Conservation (phyloP, 768 basidiomycete species). For the Trametes villosa region DNA sequence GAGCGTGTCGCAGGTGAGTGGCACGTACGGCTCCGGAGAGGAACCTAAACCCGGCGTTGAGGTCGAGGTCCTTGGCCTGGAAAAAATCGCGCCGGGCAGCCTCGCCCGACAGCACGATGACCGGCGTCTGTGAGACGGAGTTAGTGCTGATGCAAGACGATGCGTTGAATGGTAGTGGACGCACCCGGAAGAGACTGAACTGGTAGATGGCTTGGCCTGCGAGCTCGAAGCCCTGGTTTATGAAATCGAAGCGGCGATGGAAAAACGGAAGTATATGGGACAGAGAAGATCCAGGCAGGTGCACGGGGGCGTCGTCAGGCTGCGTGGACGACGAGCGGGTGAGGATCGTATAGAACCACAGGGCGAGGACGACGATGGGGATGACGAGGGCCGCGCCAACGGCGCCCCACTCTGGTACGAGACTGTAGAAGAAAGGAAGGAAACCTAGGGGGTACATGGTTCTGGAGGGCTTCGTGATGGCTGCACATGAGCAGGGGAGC, state of each 20-base stretch:
- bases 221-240: slow-evolving; percentile 71
- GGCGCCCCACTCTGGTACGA: slow-evolving; percentile 40
- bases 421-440: slow-evolving; percentile 42
- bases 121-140: slow-evolving; percentile 55
- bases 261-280: slow-evolving; percentile 71
- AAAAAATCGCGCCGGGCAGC: slow-evolving; percentile 71
- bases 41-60: slow-evolving; percentile 80
- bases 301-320: slow-evolving; percentile 49
- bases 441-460: slow-evolving; percentile 50
- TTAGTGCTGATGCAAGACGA: slow-evolving; percentile 9
- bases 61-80: slow-evolving; percentile 68
- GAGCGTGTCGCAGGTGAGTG: background rate
- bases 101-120: slow-evolving; percentile 79
- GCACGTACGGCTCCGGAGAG: slow-evolving; percentile 72
- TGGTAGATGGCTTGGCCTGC: slow-evolving; percentile 70
- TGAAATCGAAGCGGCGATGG: slow-evolving; percentile 68
- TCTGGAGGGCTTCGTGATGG: slow-evolving; percentile 16
- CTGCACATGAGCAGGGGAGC: slow-evolving; percentile 25
- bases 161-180: slow-evolving; percentile 28
- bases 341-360: slow-evolving; percentile 34
- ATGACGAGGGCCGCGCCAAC: slow-evolving; percentile 40
- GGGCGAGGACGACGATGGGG: slow-evolving; percentile 44
- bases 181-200: slow-evolving; percentile 69
- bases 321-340: slow-evolving; percentile 3
- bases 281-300: slow-evolving; percentile 61